A percentile compares a stretch with the other conserved stretches of the same genome.
Conservation (phyloP, 78 protist genomes). For the Dictyostelium brefeldianum region DNA sequence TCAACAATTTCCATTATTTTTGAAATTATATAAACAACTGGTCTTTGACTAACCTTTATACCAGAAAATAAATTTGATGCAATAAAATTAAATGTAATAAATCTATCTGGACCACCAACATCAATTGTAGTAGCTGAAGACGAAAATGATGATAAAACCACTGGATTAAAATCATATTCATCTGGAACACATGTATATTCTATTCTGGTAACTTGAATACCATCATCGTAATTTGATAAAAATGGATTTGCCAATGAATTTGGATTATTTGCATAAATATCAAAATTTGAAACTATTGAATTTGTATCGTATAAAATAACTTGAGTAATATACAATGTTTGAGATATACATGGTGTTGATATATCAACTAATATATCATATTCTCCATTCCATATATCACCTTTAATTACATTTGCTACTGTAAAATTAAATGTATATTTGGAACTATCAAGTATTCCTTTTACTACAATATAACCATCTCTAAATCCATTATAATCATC, state of each 20-base stretch:
- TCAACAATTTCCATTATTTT: background rate
- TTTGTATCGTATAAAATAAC: background rate
- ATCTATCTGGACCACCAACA: background rate
- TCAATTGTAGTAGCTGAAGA: too few species aligned
- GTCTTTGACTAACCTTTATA: background rate
- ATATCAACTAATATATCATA: background rate
- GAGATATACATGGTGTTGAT: background rate
- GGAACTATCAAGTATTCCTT: background rate
- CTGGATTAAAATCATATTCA: too few species aligned
- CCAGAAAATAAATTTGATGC: background rate
- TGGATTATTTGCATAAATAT: too few species aligned
- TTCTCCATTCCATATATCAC: background rate
- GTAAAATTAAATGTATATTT: background rate
- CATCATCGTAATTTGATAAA: too few species aligned
- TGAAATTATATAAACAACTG: background rate
- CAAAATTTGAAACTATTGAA: background rate
- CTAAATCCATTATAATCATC: conserved; percentile 5
- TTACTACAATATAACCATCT: background rate
- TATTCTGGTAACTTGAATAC: too few species aligned
- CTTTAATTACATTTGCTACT: background rate
- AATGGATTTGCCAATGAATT: too few species aligned
- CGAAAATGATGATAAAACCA: too few species aligned
- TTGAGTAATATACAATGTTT: background rate
- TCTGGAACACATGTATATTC: too few species aligned
- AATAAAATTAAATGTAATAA: background rate